Base-by-base conservation (phyloP, 1,284 basidiomycete genomes). In the Ceratobasidium papillatum region DNA sequence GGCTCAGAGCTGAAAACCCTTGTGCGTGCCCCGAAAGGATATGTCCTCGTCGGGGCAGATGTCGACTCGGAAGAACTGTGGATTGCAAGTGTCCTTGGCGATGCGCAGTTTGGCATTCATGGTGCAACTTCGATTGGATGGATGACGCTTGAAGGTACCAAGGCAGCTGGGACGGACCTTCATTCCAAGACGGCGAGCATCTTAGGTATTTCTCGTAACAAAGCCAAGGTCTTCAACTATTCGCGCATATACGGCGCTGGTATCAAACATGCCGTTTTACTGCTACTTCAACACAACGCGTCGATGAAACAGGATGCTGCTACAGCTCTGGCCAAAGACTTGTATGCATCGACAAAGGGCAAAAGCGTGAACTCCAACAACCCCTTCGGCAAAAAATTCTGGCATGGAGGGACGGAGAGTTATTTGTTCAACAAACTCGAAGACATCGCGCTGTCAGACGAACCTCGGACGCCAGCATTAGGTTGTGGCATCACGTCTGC, bases 101-200 rank as follows among this genome's bases (percentile, higher is more conserved):
- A 99, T 80, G 95, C 96, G 0, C 97, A 99, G 83, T 98, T 99
- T 81, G 98, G 97, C 8, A 83, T 98, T 75, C 97, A 99, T 79
- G 97, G 98, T 19, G 95, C 96, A 2, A 98, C 96, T 0, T 96
- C 97, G 0, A 91, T 99, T 58, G 98, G 97, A 0, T 99, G 97
- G 98, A 99, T 99, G 97, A 99, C 97, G 12, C 88, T 99, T 32
- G 98, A 99, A 82, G 98, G 98, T 0, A 98, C 96, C n/a, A 99
- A 99, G 83, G 87, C 91, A 0, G 92, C 93, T 0, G 97, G 96
- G 4, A 99, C 97, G 1, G 98, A 99, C 83, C 84, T 99, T 66
- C 97, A 99, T 81, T 98, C 96, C 32, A 99, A 98, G 84, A 98
- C 97, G 8, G 98, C 97, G 5, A 90, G 84, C 75, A 99, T 99